phyloP scores from a whole-genome alignment of 495 filamentous ascomycete species.

The Xylaria grammica region DNA sequence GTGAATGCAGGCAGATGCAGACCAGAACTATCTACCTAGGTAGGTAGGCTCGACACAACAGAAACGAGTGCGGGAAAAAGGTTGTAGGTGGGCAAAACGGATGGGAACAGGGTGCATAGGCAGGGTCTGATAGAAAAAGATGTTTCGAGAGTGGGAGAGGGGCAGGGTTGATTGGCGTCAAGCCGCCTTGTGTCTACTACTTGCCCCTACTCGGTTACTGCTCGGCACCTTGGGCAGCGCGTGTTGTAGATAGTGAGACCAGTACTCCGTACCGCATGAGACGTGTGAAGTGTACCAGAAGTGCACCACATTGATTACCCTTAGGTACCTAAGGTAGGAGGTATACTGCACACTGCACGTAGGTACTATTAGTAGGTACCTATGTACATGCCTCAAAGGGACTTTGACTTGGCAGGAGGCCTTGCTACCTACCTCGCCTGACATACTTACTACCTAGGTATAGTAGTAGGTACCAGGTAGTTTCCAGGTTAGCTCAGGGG shows the following conservation, averaged over 20 bases:
- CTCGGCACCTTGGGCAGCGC: too few relatives aligned
- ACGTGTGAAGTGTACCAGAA: conserved; percentile 3
- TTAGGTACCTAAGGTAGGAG: too few relatives aligned
- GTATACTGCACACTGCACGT: neutral
- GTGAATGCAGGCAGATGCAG: conserved; percentile 1
- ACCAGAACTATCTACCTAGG: neutral
- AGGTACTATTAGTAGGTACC: neutral
- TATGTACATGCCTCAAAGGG: neutral
- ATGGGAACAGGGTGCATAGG: conserved; percentile 31
- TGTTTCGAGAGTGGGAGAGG: conserved; percentile 38
- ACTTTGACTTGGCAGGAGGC: neutral
- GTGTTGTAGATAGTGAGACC: conserved; percentile 4
- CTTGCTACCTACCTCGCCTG: too few relatives aligned
- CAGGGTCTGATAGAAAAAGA: conserved; percentile 24
- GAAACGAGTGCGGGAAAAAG: conserved; percentile 23
- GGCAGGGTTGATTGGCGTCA: conserved; percentile 34
- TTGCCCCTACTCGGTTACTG: too few relatives aligned
- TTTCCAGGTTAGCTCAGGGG: neutral
- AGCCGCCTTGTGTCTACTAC: conserved; percentile 12
- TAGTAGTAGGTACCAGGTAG: neutral
- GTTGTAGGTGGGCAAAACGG: conserved; percentile 29
- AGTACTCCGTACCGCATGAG: neutral
- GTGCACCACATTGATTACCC: conserved; percentile 10
- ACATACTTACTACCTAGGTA: too few relatives aligned
- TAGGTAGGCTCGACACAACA: neutral